Percentiles rank a stretch among this genome's conserved stretches.
phyloP scores from a whole-genome alignment of 2,329 filamentous ascomycete species.

The Clathrospora elynae region DNA sequence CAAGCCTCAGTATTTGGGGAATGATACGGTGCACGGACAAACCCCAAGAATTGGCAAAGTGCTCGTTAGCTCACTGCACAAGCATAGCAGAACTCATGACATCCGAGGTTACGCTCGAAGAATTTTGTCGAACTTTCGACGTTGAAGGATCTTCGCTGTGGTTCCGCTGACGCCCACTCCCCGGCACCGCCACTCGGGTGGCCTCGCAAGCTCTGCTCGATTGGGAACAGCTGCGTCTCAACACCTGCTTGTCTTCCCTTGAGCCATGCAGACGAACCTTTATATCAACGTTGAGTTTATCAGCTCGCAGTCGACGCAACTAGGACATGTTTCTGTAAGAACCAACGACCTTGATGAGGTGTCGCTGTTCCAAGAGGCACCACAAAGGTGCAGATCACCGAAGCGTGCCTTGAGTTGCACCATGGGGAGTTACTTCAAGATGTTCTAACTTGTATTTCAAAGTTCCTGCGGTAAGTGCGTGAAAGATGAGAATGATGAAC shows the following conservation, averaged over 20 bases:
- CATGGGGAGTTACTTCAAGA: too few relatives aligned
- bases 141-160: conserved; percentile 7
- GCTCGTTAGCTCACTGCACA: conserved; percentile 3
- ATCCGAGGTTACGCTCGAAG: conserved; percentile 3
- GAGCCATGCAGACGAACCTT: conserved; percentile 21
- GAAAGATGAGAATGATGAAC: too few relatives aligned
- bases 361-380: too few relatives aligned
- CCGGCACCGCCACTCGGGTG: conserved; percentile 5
- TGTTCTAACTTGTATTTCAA: too few relatives aligned
- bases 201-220: conserved; percentile 22
- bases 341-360: too few relatives aligned
- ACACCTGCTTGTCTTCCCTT: conserved; percentile 25
- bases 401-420: too few relatives aligned
- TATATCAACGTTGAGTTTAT: conserved; percentile 8
- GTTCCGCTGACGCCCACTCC: conserved; percentile 8
- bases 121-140: conserved; percentile 11
- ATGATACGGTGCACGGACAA: neutral
- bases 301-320: too few relatives aligned
- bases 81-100: neutral
- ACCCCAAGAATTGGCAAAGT: conserved; percentile 14
- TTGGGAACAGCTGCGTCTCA: conserved; percentile 25
- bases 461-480: too few relatives aligned
- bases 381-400: too few relatives aligned
- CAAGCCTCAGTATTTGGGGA: conserved; percentile 1
- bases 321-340: too few relatives aligned